Evolutionary conservation across 768 basidiomycete genomes (phyloP).

Genomic region (Lyophyllum semitale): DNA sequence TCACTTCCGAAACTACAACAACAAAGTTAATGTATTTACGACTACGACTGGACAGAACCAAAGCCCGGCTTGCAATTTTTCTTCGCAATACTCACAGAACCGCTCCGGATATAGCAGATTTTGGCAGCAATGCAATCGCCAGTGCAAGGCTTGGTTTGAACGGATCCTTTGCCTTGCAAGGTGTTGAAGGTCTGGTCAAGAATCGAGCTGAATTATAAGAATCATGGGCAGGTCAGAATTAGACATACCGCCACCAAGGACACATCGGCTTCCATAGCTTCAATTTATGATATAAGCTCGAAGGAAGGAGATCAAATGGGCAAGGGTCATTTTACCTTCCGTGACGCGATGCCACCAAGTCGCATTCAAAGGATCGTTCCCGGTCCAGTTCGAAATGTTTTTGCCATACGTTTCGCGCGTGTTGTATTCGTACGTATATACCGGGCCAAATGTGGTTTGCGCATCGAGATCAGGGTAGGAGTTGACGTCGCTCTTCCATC

Average conservation of each 20-base stretch:
- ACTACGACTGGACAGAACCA: conserved; percentile 49
- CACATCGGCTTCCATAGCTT: conserved; percentile 62
- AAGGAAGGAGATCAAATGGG: background rate
- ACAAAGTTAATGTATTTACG: too few relatives aligned
- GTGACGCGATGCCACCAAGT: conserved; percentile 86
- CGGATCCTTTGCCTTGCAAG: conserved; percentile 71
- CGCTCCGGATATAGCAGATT: conserved; percentile 79
- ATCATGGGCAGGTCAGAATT: background rate
- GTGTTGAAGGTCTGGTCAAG: conserved; percentile 58
- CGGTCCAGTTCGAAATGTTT: conserved; percentile 58
- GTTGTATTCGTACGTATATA: conserved; percentile 66
- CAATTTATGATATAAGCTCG: background rate
- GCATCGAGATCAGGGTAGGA: conserved; percentile 58
- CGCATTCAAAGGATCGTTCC: conserved; percentile 70
- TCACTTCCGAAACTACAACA: background rate
- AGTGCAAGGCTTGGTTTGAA: conserved; percentile 54
- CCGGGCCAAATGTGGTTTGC: conserved; percentile 60
- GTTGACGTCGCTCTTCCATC: conserved; percentile 67
- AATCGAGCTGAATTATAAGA: background rate
- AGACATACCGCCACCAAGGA: conserved; percentile 57
- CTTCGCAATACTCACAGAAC: conserved; percentile 59
- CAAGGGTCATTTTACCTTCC: conserved; percentile 46
- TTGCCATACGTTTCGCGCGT: conserved; percentile 68
- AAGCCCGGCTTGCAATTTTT: conserved; percentile 65
- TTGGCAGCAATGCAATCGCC: conserved; percentile 65